These are phyloP conservation scores for Lactarius hatsudake DNA, from an alignment of 768 basidiomycete species.

Conservation along the genomic window DNA sequence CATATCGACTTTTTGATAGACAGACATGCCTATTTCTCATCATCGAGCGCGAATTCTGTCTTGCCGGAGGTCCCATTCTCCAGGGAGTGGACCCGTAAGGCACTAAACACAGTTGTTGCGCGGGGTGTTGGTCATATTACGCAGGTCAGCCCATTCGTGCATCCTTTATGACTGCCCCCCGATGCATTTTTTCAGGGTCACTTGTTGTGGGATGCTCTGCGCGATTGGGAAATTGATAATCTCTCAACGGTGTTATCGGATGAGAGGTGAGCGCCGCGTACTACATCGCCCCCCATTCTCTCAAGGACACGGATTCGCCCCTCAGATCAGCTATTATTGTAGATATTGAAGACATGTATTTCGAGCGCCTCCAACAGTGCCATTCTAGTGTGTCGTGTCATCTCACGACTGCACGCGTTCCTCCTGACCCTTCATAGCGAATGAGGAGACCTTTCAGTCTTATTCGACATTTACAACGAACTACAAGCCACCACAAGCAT, in stretches of 20 bases:
- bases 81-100: slow-evolving; percentile 55
- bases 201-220: slow-evolving; percentile 64
- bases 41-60: slow-evolving; percentile 42
- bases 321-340: slow-evolving; percentile 45
- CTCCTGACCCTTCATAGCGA: slow-evolving; percentile 44
- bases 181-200: slow-evolving; percentile 49
- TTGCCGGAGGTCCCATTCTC: slow-evolving; percentile 60
- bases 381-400: slow-evolving; percentile 57
- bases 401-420: neutral
- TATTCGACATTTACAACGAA: slow-evolving; percentile 90
- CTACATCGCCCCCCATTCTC: neutral
- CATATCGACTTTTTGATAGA: slow-evolving; percentile 62
- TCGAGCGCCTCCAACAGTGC: slow-evolving; percentile 70
- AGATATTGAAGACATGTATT: slow-evolving; percentile 54
- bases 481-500: slow-evolving; percentile 67
- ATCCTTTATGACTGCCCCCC: neutral
- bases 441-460: slow-evolving; percentile 76
- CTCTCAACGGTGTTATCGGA: slow-evolving; percentile 47
- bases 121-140: slow-evolving; percentile 62
- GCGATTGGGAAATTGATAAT: slow-evolving; percentile 71
- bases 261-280: slow-evolving; percentile 44
- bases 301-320: neutral
- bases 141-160: slow-evolving; percentile 43
- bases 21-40: slow-evolving; percentile 37
- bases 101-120: slow-evolving; percentile 51